Percentiles rank a stretch among this genome's conserved stretches.
Conservation (phyloP, 441 rosid genomes). For the Gossypium aridum region DNA sequence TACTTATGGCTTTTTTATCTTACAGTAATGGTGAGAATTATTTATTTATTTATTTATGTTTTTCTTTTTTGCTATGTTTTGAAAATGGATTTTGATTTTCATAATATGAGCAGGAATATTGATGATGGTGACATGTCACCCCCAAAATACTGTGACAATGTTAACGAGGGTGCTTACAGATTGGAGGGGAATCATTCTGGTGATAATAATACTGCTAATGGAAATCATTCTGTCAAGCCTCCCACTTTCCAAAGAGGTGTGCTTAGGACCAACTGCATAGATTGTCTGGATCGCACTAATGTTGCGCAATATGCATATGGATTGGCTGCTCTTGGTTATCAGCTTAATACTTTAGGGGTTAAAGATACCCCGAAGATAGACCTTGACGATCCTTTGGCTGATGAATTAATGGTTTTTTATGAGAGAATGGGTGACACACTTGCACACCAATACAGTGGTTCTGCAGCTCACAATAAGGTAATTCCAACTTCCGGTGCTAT, state of each 20-base stretch:
- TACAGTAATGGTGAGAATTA: neutral
- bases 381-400: conserved; percentile 78
- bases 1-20: conserved; percentile 3
- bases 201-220: conserved; percentile 34
- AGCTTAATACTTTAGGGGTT: conserved; percentile 75
- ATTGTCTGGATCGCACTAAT: conserved; percentile 96
- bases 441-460: conserved; percentile 97
- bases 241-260: conserved; percentile 78
- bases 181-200: conserved; percentile 31
- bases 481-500: conserved; percentile 1
- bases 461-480: conserved; percentile 99
- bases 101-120: conserved; percentile 43
- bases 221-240: conserved; percentile 42
- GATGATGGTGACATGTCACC: conserved; percentile 32
- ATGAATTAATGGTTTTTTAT: conserved; percentile 75
- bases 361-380: conserved; percentile 60
- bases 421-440: conserved; percentile 99
- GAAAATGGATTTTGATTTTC: conserved; percentile 15
- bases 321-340: conserved; percentile 87
- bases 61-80: conserved; percentile 8
- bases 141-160: conserved; percentile 31
- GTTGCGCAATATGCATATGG: conserved; percentile 99
- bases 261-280: conserved; percentile 94
- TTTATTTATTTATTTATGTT: neutral
- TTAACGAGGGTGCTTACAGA: conserved; percentile 37